Conservation (phyloP, 768 basidiomycete genomes). For the Collybiopsis luxurians region DNA sequence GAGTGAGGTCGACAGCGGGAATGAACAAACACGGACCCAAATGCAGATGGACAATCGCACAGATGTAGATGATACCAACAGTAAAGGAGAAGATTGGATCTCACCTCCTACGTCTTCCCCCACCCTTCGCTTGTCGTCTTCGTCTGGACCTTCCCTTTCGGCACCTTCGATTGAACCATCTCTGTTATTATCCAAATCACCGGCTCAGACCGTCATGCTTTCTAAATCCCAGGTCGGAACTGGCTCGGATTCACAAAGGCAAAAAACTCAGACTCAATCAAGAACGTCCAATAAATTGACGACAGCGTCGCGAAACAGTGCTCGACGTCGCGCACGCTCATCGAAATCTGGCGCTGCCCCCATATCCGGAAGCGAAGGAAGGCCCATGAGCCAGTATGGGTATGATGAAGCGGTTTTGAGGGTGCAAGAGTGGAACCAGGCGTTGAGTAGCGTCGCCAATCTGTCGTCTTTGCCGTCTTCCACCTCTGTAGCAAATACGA, state of each 20-base stretch:
- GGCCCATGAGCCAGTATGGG: conserved; percentile 74
- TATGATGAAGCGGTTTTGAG: conserved; percentile 92
- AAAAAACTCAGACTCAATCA: background rate
- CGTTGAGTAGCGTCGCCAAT: conserved; percentile 37
- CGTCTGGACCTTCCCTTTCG: background rate
- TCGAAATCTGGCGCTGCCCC: background rate
- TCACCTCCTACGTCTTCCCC: background rate
- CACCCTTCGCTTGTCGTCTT: background rate
- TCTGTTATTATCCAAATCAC: background rate
- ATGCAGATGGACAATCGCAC: background rate
- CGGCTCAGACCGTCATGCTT: background rate
- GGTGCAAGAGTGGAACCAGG: conserved; percentile 99
- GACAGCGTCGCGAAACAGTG: background rate
- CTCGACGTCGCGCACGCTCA: background rate
- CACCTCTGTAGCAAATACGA: background rate
- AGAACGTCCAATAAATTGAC: background rate
- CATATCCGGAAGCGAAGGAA: conserved; percentile 15
- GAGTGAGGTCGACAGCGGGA: conserved; percentile 26
- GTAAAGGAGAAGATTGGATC: conserved; percentile 44
- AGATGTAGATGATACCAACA: conserved; percentile 26
- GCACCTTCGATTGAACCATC: background rate
- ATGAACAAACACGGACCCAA: conserved; percentile 21
- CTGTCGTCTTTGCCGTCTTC: background rate
- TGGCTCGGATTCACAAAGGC: background rate
- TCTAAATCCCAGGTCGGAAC: background rate